phyloP scores from a whole-genome alignment of 2,329 filamentous ascomycete species.

The Aspergillus fructus region DNA sequence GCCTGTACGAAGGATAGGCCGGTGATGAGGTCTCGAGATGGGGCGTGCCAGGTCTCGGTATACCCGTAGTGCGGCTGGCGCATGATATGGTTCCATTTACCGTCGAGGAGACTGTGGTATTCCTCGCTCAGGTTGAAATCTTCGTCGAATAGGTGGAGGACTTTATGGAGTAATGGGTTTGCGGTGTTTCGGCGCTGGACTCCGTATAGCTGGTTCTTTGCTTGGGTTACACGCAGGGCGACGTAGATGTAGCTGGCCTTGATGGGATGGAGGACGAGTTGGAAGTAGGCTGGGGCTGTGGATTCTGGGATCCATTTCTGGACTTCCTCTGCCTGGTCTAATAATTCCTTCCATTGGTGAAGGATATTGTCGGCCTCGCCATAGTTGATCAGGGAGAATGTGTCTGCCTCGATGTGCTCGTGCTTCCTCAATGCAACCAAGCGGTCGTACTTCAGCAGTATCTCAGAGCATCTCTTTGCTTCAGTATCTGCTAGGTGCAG shows the following conservation, averaged over 20 bases:
- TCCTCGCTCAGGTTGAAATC: conserved; percentile 57
- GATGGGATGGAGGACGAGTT: conserved; percentile 62
- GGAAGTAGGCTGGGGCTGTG: conserved; percentile 56
- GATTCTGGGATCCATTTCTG: too few relatives aligned
- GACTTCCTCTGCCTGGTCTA: background rate
- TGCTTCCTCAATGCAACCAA: background rate
- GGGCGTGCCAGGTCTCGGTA: conserved; percentile 38
- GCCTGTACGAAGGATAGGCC: background rate
- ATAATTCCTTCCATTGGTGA: background rate
- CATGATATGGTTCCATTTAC: conserved; percentile 65
- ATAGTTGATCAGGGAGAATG: background rate
- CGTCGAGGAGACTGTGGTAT: conserved; percentile 59
- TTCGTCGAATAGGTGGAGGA: conserved; percentile 55
- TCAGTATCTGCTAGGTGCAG: background rate
- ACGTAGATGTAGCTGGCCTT: conserved; percentile 58
- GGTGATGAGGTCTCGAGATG: background rate
- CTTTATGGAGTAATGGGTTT: conserved; percentile 54
- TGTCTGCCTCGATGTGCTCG: background rate
- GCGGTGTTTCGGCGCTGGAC: conserved; percentile 58
- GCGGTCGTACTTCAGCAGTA: background rate
- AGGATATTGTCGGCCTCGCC: background rate
- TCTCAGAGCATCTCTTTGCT: background rate
- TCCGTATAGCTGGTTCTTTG: conserved; percentile 54
- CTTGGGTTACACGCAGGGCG: conserved; percentile 50
- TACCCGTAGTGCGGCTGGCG: conserved; percentile 56